These are phyloP conservation scores for Avena insularis DNA, from an alignment of 176 grass and related monocot genomes.

Conservation along the genomic window DNA sequence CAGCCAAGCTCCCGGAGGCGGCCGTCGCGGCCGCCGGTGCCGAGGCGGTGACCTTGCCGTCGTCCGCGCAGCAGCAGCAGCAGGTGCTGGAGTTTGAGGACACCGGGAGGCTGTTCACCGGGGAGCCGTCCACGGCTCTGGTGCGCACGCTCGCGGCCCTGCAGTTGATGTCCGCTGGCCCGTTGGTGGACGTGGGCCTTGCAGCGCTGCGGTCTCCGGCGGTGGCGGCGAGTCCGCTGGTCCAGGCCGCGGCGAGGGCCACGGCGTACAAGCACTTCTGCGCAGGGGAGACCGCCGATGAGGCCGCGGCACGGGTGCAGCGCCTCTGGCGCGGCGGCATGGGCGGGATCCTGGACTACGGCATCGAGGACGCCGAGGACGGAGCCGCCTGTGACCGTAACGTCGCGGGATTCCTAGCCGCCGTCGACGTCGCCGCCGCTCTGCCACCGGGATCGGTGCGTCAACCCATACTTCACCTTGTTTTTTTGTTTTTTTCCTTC, in stretches of 20 bases:
- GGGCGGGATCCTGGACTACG: slow-evolving; percentile 85
- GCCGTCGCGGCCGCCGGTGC: slow-evolving; percentile 41
- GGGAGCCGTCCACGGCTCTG: slow-evolving; percentile 56
- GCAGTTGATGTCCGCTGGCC: slow-evolving; percentile 62
- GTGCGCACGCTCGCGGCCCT: slow-evolving; percentile 68
- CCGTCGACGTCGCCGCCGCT: slow-evolving; percentile 63
- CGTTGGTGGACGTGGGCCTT: slow-evolving; percentile 63
- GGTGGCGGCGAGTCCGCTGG: slow-evolving; percentile 49
- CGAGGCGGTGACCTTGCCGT: slow-evolving; percentile 30
- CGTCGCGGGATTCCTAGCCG: slow-evolving; percentile 58
- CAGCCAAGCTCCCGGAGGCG: slow-evolving; percentile 60
- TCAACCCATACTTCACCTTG: not conserved
- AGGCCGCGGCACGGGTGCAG: slow-evolving; percentile 56
- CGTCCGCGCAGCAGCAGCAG: not conserved
- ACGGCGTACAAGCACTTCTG: slow-evolving; percentile 78
- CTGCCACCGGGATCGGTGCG: slow-evolving; percentile 75
- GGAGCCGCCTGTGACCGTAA: slow-evolving; percentile 67
- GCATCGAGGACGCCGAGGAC: slow-evolving; percentile 90
- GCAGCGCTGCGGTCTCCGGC: slow-evolving; percentile 52
- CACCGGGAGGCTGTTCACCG: slow-evolving; percentile 67
- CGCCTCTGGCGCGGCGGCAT: slow-evolving; percentile 60
- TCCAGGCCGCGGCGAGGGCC: slow-evolving; percentile 52
- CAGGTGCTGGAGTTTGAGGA: slow-evolving; percentile 57
- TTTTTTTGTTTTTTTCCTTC: not conserved
- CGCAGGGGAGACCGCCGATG: slow-evolving; percentile 75